Base-by-base conservation (phyloP, 257 asterid genomes). In the Cordia subcordata region DNA sequence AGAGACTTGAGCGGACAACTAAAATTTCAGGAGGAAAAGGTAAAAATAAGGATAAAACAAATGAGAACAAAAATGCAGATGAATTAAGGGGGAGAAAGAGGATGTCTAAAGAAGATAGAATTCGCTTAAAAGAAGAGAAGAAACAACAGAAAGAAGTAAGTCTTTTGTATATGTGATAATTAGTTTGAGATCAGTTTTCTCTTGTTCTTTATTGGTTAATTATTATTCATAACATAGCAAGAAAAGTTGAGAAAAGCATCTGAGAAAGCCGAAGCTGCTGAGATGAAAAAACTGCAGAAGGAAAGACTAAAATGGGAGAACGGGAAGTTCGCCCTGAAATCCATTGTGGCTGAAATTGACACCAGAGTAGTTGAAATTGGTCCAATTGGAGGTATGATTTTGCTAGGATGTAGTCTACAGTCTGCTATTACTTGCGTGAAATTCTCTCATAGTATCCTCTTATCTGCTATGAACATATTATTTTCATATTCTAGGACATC, bases 251-350 rank as follows among this genome's bases (percentile, higher is more conserved):
- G 76, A 63, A 92, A 84, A 72, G 96, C 87, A 65, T 87, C 86
- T 62, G 67, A 82, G 65, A 91, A 78, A 75, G 95, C 84, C 45
- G 89, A 91, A 78, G 95, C 88, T 63, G 95, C 90, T n/a, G 90
- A 84, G 81, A 56, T 74, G 81, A 91, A 67, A 72, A 83, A 80
- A 69, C 53, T 53, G 56, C 70, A 82, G 69, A 91, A 78, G 75
- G 96, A 91, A 76, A 83, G 75, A 88, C 82, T 79, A 72, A 91
- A 85, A 75, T 88, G 95, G 95, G 94, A 85, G 67, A 92, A 82
- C 61, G 99, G 96, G 42, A 92, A 86, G 75, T 77, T 76, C 66
- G 94, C 99, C 33, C 68, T 76, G 16, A 86, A 92, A 74, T 84
- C 96, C 51, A 81, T 92, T 79, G 86, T 88, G 66, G 95, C 99